Base-by-base conservation (phyloP, 1,139 yeast species). In the Suhomyces maxii region DNA sequence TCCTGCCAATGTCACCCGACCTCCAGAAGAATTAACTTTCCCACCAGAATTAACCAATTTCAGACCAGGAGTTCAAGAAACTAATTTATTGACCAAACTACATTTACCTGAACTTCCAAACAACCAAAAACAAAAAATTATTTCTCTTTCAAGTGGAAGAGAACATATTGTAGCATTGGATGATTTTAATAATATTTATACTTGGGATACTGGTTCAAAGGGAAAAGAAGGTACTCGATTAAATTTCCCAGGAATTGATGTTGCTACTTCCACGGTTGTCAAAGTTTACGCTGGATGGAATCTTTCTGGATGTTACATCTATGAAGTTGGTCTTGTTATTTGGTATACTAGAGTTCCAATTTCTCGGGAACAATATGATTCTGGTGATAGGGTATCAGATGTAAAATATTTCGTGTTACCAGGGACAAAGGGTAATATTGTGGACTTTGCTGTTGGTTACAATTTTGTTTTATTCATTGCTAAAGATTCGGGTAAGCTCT, bases 271-370 rank as follows among this genome's bases (percentile, higher is more conserved):
- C 4, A 28, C 40, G 7, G 69, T 82, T 6, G 53, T 68, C 37
- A 81, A 78, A 55, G 75, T 84, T 9, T 71, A 74, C 18, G 85
- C 89, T 26, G 95, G 95, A 0, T 87, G 95, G 95, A 76, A 79
- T 47, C 65, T 77, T 18, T 79, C 82, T 42, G 80, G 82, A 31
- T 80, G 81, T 30, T 71, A 74, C 42, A 65, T 83, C 2, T 69
- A 69, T 25, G 69, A 68, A 6, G 65, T 78, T 35, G 91, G 91
- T 0, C 61, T 87, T 36, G 72, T 82, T 0, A 74, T 81, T 12
- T 86, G 93, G 93, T 75, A 68, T 40, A 57, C 69, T 2, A 68
- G 89, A 46, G 66, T 62, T 1, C 56, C 73, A 0, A 41, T 77
- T 8, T 52, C 63, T 2, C 50, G 59, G 33, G 63, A 57, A 18